These are phyloP conservation scores for Hexamita inflata DNA, from an alignment of 208 protist species.

Conservation along the genomic window DNA sequence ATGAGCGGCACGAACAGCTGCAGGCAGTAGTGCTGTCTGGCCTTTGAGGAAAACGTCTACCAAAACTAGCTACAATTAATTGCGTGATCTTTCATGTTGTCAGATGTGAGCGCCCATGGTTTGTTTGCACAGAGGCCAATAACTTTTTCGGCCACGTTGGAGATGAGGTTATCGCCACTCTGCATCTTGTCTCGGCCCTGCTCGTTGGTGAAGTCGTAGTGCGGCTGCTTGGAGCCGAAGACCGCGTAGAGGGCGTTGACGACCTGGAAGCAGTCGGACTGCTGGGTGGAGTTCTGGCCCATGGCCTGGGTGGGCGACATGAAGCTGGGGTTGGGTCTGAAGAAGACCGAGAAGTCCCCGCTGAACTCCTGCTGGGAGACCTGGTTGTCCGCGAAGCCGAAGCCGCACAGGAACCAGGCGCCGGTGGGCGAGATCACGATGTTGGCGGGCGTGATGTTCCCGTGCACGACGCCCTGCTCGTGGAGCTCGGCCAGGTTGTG, in stretches of 20 bases:
- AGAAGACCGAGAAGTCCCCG: neutral
- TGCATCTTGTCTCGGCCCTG: no score
- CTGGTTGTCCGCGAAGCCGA: neutral
- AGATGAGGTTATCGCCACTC: no score
- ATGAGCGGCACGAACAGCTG: no score
- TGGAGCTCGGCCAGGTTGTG: neutral
- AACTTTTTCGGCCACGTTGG: no score
- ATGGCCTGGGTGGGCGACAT: neutral
- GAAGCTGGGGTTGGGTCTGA: neutral
- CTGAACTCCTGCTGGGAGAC: neutral
- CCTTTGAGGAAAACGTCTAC: no score
- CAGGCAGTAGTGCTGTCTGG: no score
- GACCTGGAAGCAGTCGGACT: neutral
- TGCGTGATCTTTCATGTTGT: no score
- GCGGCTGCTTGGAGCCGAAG: neutral
- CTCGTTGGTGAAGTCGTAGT: no score
- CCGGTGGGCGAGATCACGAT: constrained; percentile 1
- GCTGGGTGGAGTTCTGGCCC: neutral
- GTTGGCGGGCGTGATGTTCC: constrained; percentile 20
- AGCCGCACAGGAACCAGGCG: neutral
- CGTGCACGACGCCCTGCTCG: neutral
- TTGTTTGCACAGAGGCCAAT: no score
- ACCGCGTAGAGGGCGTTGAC: neutral
- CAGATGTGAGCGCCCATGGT: no score
- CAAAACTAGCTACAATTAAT: no score